phyloP scores from a whole-genome alignment of 306 rosid genomes.

The Fragaria nilgerrensis region DNA sequence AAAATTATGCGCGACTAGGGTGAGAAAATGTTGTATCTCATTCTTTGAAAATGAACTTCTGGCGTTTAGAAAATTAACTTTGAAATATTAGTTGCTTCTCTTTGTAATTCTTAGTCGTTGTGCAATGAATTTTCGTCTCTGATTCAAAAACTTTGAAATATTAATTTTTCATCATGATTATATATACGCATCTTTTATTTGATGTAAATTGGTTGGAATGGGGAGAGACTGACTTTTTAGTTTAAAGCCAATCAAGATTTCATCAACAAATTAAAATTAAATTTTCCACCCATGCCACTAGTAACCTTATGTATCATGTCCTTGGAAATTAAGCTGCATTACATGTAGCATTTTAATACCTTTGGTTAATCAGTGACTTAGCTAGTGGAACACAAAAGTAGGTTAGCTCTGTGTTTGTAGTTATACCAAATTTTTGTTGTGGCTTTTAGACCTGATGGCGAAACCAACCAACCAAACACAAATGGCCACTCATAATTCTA shows the following conservation, averaged over 20 bases:
- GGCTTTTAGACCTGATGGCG: slow-evolving; percentile 10
- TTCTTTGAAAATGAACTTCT: too few species aligned
- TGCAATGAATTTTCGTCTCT: too few species aligned
- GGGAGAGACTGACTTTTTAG: neutral
- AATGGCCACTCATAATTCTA: slow-evolving; percentile 8
- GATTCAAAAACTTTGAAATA: too few species aligned
- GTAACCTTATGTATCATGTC: neutral
- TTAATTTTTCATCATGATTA: too few species aligned
- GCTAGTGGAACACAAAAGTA: slow-evolving; percentile 21
- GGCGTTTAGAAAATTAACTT: too few species aligned
- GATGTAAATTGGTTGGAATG: neutral
- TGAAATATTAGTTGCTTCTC: too few species aligned
- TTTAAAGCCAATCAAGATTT: slow-evolving; percentile 5
- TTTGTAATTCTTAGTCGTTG: too few species aligned
- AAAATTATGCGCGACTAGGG: too few species aligned
- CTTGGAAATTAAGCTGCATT: neutral
- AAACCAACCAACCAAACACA: slow-evolving; percentile 14
- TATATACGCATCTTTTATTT: too few species aligned
- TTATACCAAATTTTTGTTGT: neutral
- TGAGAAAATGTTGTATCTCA: too few species aligned
- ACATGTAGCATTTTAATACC: too few species aligned
- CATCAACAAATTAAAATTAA: neutral
- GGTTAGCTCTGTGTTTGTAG: neutral
- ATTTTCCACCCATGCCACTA: neutral
- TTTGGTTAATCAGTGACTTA: neutral